Conservation (phyloP, 2,329 filamentous ascomycete genomes). For the Penicillium sp. region DNA sequence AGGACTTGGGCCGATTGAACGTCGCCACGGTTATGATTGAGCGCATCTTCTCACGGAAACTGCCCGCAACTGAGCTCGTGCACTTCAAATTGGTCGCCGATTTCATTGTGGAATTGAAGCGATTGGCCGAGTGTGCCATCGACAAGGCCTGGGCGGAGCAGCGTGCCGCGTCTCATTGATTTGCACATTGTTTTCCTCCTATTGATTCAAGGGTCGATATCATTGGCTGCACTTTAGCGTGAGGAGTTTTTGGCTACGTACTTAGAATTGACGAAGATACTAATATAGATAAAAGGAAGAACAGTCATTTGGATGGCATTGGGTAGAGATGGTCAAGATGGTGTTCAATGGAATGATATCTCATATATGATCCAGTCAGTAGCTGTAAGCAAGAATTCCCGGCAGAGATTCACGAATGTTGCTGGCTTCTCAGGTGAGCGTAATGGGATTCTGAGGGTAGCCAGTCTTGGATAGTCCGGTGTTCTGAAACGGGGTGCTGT, state of each 20-base stretch:
- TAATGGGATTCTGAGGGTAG: background rate
- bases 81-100: slow-evolving; percentile 38
- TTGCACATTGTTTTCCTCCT: background rate
- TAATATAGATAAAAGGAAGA: background rate
- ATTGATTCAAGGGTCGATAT: background rate
- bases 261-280: background rate
- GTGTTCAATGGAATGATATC: background rate
- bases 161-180: slow-evolving; percentile 4
- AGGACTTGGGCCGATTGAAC: slow-evolving; percentile 43
- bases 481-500: background rate
- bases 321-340: background rate
- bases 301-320: background rate
- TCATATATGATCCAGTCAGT: background rate
- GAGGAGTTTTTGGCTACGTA: background rate
- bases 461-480: too few species aligned
- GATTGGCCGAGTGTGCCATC: slow-evolving; percentile 40
- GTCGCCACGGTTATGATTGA: slow-evolving; percentile 40
- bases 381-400: background rate
- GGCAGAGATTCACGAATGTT: background rate
- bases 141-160: slow-evolving; percentile 31
- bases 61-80: slow-evolving; percentile 31
- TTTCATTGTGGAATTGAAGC: slow-evolving; percentile 40
- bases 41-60: slow-evolving; percentile 25
- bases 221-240: background rate
- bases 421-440: background rate